Percentiles rank a stretch among this genome's conserved stretches.
These are phyloP conservation scores for Comarum palustre DNA, from an alignment of 306 rosid genomes.

Conservation along the genomic window DNA sequence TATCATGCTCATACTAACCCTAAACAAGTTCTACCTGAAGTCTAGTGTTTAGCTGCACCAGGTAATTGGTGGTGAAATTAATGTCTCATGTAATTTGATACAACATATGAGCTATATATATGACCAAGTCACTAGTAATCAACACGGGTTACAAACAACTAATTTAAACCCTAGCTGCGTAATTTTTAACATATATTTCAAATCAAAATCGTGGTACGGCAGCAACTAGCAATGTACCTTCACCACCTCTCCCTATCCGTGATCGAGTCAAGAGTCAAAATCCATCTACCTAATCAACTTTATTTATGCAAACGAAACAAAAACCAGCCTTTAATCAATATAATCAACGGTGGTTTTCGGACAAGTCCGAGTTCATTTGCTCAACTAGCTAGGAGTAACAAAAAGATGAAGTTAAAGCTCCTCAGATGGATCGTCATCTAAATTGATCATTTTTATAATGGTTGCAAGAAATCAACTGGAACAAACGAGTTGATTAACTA, in stretches of 20 bases:
- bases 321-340: neutral
- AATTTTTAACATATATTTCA: neutral
- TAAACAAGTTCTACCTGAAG: too few relatives aligned
- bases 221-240: constrained; percentile 11
- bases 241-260: neutral
- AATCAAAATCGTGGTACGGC: neutral
- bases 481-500: too few relatives aligned
- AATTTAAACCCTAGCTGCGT: neutral
- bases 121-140: neutral
- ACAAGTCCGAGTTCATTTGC: too few relatives aligned
- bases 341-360: too few relatives aligned
- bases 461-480: too few relatives aligned
- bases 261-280: neutral
- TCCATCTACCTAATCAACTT: neutral
- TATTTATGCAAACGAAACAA: neutral
- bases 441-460: neutral
- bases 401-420: too few relatives aligned
- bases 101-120: too few relatives aligned
- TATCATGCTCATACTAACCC: too few relatives aligned
- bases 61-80: neutral
- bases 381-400: too few relatives aligned
- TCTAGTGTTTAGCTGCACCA: neutral
- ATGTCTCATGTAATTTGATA: too few relatives aligned
- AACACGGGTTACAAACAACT: neutral
- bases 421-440: too few relatives aligned